phyloP scores from a whole-genome alignment of 441 rosid genomes.

The Eruca vesicaria region DNA sequence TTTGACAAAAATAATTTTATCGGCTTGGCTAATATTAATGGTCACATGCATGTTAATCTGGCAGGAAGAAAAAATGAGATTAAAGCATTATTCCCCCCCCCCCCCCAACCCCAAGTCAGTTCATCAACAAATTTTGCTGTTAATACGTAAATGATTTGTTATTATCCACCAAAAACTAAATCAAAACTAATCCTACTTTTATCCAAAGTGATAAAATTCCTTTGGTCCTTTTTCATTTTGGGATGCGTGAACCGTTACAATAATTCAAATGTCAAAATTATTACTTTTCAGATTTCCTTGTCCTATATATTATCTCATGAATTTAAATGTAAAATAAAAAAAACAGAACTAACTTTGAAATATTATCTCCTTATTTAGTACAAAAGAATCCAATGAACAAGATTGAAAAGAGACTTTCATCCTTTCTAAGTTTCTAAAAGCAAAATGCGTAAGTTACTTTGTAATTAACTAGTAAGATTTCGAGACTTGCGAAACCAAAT shows the following conservation, averaged over 20 bases:
- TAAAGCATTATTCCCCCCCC: not conserved
- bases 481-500: constrained; percentile 32
- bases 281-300: not conserved
- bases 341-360: not conserved
- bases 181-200: not conserved
- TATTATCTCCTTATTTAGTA: not conserved
- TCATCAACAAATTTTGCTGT: constrained; percentile 14
- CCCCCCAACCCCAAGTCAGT: too few relatives aligned
- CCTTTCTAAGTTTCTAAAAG: constrained; percentile 24
- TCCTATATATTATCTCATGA: constrained; percentile 1
- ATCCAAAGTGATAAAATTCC: constrained; percentile 17
- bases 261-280: constrained; percentile 18
- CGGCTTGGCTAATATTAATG: constrained; percentile 1
- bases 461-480: constrained; percentile 4
- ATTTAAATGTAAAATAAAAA: not conserved
- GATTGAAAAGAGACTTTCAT: constrained; percentile 6
- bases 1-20: not conserved
- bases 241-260: constrained; percentile 25
- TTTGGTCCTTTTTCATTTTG: not conserved
- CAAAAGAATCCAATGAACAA: constrained; percentile 31
- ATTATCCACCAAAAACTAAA: not conserved
- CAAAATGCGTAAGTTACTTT: constrained; percentile 17
- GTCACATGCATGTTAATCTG: not conserved
- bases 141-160: not conserved
- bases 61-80: constrained; percentile 8